phyloP scores from a whole-genome alignment of 2,329 filamentous ascomycete species.

The Teratosphaeria pseudoeucalypti region DNA sequence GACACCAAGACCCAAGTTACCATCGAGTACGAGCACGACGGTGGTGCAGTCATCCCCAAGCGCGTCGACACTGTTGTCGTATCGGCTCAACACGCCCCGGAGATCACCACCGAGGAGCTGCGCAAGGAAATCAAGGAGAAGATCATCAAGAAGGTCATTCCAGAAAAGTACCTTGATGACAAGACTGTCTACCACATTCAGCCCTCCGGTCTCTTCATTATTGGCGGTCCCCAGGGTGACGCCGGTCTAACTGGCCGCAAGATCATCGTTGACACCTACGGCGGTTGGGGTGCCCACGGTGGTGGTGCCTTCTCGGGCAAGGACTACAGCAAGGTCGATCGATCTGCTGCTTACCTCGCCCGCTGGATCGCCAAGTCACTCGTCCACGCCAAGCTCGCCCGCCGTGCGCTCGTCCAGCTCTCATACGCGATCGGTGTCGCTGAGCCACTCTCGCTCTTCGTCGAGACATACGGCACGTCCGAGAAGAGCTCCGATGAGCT shows the following conservation, averaged over 20 bases:
- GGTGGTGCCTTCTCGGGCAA: constrained; percentile 99
- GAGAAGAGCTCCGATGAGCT: constrained; percentile 82
- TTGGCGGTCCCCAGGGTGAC: constrained; percentile 97
- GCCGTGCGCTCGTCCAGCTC: constrained; percentile 90
- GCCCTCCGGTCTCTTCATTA: constrained; percentile 97
- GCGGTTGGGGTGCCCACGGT: constrained; percentile 98
- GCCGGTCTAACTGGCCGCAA: constrained; percentile 97
- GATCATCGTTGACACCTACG: constrained; percentile 99
- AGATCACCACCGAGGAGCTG: constrained; percentile 82
- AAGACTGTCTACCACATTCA: constrained; percentile 97
- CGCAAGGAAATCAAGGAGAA: constrained; percentile 94
- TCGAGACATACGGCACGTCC: constrained; percentile 95
- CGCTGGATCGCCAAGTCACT: constrained; percentile 99
- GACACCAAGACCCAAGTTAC: constrained; percentile 99
- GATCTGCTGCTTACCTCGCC: constrained; percentile 91
- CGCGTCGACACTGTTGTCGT: constrained; percentile 96
- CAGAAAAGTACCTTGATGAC: constrained; percentile 81
- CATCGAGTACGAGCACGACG: constrained; percentile 95
- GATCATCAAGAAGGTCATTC: constrained; percentile 93
- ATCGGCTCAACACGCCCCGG: constrained; percentile 83
- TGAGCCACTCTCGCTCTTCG: constrained; percentile 94
- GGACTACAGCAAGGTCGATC: constrained; percentile 99
- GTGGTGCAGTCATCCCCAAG: constrained; percentile 81
- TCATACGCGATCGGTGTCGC: constrained; percentile 99
- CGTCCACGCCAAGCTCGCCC: constrained; percentile 76